Base-by-base conservation (phyloP, 2,329 filamentous ascomycete genomes). In the Neobulgaria alba region DNA sequence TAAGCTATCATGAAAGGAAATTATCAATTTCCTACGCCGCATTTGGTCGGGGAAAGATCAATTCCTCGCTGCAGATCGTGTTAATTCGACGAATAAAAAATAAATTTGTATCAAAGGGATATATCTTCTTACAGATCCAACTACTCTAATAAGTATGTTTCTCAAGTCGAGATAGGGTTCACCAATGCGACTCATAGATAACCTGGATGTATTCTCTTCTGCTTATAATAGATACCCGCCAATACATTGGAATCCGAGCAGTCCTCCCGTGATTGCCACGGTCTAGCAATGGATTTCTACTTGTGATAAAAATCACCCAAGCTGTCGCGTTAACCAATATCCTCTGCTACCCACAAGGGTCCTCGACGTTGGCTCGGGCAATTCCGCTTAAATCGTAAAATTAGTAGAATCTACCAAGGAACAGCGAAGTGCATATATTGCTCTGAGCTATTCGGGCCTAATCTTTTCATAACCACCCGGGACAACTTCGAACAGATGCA, bases 381-480 rank as follows among this genome's bases (percentile, higher is more conserved):
- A 26, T 26, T 26, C 23, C 23, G 23, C 23, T 26, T 12, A 32
- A 19, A 12, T 18, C 9, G n/a, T 29, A 31, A 31, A 17, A n/a
- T 17, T 39, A 4, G 12, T 39, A 10, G 26, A 33, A 14, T 10
- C 36, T 15, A 17, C 29, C 4, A 33, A 39, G 17, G 29, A 18
- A 30, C 15, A 39, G 12, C 29, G 18, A 14, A 29, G 36, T 3
- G 21, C n/a, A 21, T 39, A 39, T 17, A 16, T 39, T 14, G 10
- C 36, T n/a, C 36, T 39, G 5, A 30, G 21, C 12, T 29, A 39
- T 39, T 39, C 17, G 43, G 47, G 15, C 38, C 42, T 21, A 38
- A 48, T 18, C 36, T 46, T 5, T 33, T 41, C 17, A 42, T 47
- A 14, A 15, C 52, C 8, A 34, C 32, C 7, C 7, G 7, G 15